Base-by-base conservation (phyloP, 495 filamentous ascomycete genomes). In the Trichoderma asperelloides region DNA sequence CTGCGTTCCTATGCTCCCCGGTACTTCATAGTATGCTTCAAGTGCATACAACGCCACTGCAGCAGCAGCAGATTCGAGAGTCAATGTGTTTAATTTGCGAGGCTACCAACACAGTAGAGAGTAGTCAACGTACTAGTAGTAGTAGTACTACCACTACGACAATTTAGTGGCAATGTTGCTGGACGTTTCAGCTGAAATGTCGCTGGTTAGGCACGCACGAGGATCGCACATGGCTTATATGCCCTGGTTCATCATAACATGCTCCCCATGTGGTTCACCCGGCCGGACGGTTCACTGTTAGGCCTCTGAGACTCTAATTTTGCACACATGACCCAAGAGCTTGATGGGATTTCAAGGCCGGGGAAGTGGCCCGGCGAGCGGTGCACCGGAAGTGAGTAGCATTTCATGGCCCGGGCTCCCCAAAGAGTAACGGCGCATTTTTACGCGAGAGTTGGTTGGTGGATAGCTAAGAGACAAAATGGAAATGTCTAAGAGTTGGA, bases 221-320 rank as follows among this genome's bases (percentile, higher is more conserved):
- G 49, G 49, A 57, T 57, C 49, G 21, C 49, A 27, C 49, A 57
- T 25, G 49, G 49, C 49, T 18, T 57, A 57, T 18, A 15, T 13
- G 55, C 55, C 55, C 55, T 60, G 1, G 55, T 13, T 60, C 55
- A 60, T 30, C 27, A 15, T 13, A 27, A 18, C 55, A 60, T 28
- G 55, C 28, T 60, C 55, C 25, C 55, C 55, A 60, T 60, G 55
- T 21, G 55, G 55, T 30, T 60, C 55, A 60, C 55, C 55, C 55
- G 27, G 55, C 25, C 12, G 55, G 55, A 60, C 55, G 55, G 55
- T 60, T 60, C 55, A 25, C 55, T 30, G 55, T 60, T 30, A 18
- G 55, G 55, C 25, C 55, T 25, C 25, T 30, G 55, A 60, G 55
- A 60, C 55, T 60, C 25, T 25, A 60, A 60, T 12, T 25, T 28